phyloP scores from a whole-genome alignment of 805 yeast species.

The Dipodascus geniculatus region DNA sequence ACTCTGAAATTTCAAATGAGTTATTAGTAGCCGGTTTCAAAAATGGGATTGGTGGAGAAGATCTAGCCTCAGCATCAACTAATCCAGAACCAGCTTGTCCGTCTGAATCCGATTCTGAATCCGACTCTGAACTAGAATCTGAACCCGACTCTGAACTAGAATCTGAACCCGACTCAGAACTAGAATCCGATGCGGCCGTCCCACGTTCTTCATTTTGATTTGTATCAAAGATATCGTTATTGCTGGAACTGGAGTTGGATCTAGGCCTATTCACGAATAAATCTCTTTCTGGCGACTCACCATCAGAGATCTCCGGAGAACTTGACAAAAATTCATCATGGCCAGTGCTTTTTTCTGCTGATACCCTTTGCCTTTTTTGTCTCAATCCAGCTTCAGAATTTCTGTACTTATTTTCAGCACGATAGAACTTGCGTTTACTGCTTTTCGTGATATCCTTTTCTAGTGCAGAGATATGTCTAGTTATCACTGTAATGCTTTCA shows the following conservation, averaged over 20 bases:
- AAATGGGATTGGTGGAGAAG: not conserved
- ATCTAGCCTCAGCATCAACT: no score
- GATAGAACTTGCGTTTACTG: not conserved
- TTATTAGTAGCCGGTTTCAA: not conserved
- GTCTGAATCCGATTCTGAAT: not conserved
- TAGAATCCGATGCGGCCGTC: no score
- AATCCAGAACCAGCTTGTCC: not conserved
- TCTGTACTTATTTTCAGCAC: not conserved
- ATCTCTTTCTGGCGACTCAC: not conserved
- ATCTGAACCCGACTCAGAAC: not conserved
- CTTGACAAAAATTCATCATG: no score
- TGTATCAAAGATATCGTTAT: no score
- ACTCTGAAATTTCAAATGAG: not conserved
- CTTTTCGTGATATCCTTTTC: not conserved
- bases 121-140: not conserved
- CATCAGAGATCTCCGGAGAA: no score
- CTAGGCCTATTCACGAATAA: not conserved
- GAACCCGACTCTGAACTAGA: not conserved
- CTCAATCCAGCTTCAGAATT: not conserved
- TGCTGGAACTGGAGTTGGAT: not conserved
- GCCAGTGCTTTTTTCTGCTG: not conserved
- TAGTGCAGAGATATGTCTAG: not conserved
- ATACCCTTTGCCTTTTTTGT: no score
- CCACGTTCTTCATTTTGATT: no score
- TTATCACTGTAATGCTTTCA: not conserved